Evolutionary conservation across 1,284 basidiomycete species (phyloP), one percentile per base, ranked within the genome.

Genomic region (Leccinum pachyderme): DNA sequence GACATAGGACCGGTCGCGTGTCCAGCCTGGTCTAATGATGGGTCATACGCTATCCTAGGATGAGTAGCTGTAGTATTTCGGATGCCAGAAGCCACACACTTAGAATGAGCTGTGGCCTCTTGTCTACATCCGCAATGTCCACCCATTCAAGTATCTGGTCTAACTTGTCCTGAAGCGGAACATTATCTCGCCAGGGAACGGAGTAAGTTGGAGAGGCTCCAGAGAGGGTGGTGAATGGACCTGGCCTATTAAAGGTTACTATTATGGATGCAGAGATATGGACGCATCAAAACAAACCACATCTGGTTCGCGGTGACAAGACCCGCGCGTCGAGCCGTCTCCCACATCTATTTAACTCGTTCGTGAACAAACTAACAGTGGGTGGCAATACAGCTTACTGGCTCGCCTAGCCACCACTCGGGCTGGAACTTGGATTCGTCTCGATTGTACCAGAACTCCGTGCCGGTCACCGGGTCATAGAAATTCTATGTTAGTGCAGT

Each of bases 351-450:
- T 53, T 44, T 37, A 27, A 27, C 28, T 25, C 6, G 24, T 47
- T 49, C n/a, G 32, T 55, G 32, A 62, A 41, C 29, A 44, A 12
- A 24, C 2, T 15, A 12, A 37, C 1, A 22, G 24, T 15, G 31
- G 25, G 12, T 15, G 9, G 13, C 6, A 27, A 46, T 22, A 7
- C 41, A 15, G 71, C 86, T 62, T 61, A 93, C 91, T 31, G 93
- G 92, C 67, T 95, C 91, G 47, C 93, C 93, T 33, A 80, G 72
- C 93, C 93, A 95, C 91, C 93, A 96, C 1, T 74, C 65, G 0
- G 86, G 66, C 56, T 84, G 78, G 84, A 86, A 89, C 29, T 79
- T 82, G 2, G 80, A 80, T 5, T 82, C 77, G 5, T 78, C 72
- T 25, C 77, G 74, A 56, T 86, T 87, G 66, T 93, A 93, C 57